Conservation (phyloP, 805 yeast species). For the Starmerella sp. region DNA sequence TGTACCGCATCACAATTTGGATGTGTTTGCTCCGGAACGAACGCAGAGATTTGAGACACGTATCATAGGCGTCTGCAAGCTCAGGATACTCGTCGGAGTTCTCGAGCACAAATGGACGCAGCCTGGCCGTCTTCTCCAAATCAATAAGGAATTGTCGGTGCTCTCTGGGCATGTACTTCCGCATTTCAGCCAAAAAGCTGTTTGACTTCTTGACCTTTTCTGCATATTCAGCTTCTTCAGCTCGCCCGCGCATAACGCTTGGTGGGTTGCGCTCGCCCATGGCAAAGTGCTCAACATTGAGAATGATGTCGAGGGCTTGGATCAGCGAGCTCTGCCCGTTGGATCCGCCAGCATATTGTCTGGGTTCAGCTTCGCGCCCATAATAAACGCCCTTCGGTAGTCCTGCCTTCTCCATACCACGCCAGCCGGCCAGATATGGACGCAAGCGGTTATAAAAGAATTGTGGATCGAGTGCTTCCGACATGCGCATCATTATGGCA, state of each 20-base stretch:
- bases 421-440: constrained; percentile 91
- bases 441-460: constrained; percentile 75
- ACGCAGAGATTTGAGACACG: constrained; percentile 79
- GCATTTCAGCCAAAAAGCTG: constrained; percentile 69
- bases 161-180: constrained; percentile 77
- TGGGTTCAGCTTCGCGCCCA: constrained; percentile 49
- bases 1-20: constrained; percentile 80
- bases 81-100: constrained; percentile 38
- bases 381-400: constrained; percentile 67
- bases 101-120: constrained; percentile 52
- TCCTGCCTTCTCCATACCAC: constrained; percentile 80
- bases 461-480: constrained; percentile 91
- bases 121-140: constrained; percentile 44
- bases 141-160: constrained; percentile 65
- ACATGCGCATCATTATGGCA: constrained; percentile 65
- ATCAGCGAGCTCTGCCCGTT: constrained; percentile 88
- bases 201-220: constrained; percentile 12
- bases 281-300: constrained; percentile 67
- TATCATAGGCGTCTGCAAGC: constrained; percentile 66
- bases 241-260: constrained; percentile 8
- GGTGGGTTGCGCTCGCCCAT: constrained; percentile 46
- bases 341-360: constrained; percentile 74
- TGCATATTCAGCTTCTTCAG: background rate
- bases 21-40: constrained; percentile 86
- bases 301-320: constrained; percentile 69